These are phyloP conservation scores for Chaetomidium leptoderma DNA, from an alignment of 495 filamentous ascomycete genomes.

Conservation along the genomic window DNA sequence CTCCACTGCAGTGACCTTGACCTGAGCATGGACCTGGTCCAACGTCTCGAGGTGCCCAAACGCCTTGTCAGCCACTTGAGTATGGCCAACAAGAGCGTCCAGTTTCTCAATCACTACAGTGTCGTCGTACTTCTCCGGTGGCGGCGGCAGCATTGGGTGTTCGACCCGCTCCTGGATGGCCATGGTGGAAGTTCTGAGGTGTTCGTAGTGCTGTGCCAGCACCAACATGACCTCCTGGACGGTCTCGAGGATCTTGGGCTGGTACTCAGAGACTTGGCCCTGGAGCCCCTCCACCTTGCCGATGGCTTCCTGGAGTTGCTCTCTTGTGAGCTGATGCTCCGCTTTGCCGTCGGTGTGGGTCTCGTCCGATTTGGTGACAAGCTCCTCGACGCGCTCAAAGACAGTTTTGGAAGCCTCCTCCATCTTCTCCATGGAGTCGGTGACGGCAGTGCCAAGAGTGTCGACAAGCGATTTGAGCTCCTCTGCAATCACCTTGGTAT, in stretches of 20 bases:
- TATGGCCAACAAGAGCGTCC: slow-evolving; percentile 72
- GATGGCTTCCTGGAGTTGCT: slow-evolving; percentile 66
- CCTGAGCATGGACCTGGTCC: slow-evolving; percentile 83
- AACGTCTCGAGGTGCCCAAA: slow-evolving; percentile 67
- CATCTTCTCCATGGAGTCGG: slow-evolving; percentile 79
- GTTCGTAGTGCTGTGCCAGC: slow-evolving; percentile 77
- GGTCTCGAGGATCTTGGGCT: slow-evolving; percentile 77
- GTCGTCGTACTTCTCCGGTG: slow-evolving; percentile 53
- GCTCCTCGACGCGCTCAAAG: slow-evolving; percentile 70
- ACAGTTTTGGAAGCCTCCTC: slow-evolving; percentile 79
- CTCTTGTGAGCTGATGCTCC: slow-evolving; percentile 72
- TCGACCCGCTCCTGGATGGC: slow-evolving; percentile 54
- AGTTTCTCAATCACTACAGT: slow-evolving; percentile 73
- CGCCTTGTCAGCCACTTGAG: slow-evolving; percentile 51
- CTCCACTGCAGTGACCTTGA: slow-evolving; percentile 77
- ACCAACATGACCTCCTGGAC: slow-evolving; percentile 78
- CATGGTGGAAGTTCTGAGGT: slow-evolving; percentile 48
- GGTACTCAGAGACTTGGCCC: slow-evolving; percentile 67
- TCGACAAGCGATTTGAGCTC: slow-evolving; percentile 81
- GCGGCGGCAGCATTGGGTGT: slow-evolving; percentile 36
- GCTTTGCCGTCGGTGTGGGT: slow-evolving; percentile 65
- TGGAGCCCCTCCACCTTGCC: slow-evolving; percentile 71
- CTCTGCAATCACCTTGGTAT: slow-evolving; percentile 73
- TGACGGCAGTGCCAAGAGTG: slow-evolving; percentile 74
- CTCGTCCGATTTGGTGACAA: slow-evolving; percentile 71